Evolutionary conservation across 257 asterid genomes (phyloP).

Genomic region (Eucommia ulmoides): DNA sequence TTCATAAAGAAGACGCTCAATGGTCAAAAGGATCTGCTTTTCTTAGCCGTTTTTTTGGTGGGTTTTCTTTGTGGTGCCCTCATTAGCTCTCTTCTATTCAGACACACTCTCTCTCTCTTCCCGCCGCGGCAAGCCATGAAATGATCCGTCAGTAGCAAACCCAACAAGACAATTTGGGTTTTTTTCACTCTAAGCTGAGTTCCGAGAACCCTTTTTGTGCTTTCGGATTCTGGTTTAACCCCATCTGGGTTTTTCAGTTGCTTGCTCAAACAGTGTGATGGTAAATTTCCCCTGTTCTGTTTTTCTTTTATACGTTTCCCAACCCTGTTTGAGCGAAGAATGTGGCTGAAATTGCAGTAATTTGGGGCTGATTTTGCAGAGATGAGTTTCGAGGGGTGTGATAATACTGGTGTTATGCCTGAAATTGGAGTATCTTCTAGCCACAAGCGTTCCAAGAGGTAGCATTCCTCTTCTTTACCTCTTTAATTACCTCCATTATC

Average conservation of each 20-base stretch:
- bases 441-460: slow-evolving; percentile 82
- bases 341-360: background rate
- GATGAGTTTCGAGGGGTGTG: slow-evolving; percentile 60
- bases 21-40: slow-evolving; percentile 42
- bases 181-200: slow-evolving; percentile 25
- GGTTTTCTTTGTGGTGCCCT: slow-evolving; percentile 1
- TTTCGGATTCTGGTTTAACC: slow-evolving; percentile 14
- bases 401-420: slow-evolving; percentile 31
- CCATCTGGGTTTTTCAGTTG: slow-evolving; percentile 25
- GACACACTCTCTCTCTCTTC: slow-evolving; percentile 16
- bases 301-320: slow-evolving; percentile 9
- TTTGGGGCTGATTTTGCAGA: slow-evolving; percentile 28
- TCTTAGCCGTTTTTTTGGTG: slow-evolving; percentile 13
- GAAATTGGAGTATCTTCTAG: slow-evolving; percentile 16
- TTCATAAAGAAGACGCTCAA: slow-evolving; percentile 14
- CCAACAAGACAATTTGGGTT: slow-evolving; percentile 18
- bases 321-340: background rate
- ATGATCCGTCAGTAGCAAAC: slow-evolving; percentile 9
- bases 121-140: slow-evolving; percentile 2
- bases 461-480: slow-evolving; percentile 1
- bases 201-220: slow-evolving; percentile 21
- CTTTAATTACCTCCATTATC: too few relatives aligned
- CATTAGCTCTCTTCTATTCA: slow-evolving; percentile 17
- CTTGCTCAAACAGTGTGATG: slow-evolving; percentile 23
- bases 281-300: slow-evolving; percentile 16